Evolutionary conservation across 331 rosid genomes (phyloP).

Genomic region (Quercus tomentella): DNA sequence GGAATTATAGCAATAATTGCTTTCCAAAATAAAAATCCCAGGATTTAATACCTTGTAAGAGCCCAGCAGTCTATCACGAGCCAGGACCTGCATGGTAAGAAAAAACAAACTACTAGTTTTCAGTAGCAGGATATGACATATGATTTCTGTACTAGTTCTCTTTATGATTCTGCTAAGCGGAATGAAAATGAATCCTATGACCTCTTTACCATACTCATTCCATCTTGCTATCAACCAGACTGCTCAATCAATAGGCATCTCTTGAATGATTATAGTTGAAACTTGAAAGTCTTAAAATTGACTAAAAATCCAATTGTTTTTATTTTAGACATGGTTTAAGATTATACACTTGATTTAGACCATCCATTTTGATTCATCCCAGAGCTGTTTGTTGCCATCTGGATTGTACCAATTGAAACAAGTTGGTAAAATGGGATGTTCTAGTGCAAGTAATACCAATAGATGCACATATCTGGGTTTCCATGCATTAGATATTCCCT

Average conservation of each 20-base stretch:
- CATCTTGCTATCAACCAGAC: not conserved
- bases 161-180: not conserved
- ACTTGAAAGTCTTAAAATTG: slow-evolving; percentile 1
- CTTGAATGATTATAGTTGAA: not conserved
- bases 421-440: not conserved
- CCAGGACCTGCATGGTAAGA: slow-evolving; percentile 61
- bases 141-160: not conserved
- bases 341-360: not conserved
- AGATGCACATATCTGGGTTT: not conserved
- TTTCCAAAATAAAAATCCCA: slow-evolving; percentile 10
- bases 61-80: slow-evolving; percentile 97
- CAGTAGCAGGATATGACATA: slow-evolving; percentile 1
- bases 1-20: not conserved
- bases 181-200: not conserved
- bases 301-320: not conserved
- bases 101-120: slow-evolving; percentile 23
- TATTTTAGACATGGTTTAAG: not conserved
- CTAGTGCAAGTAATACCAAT: not conserved
- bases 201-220: slow-evolving; percentile 5
- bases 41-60: slow-evolving; percentile 79
- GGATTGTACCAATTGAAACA: not conserved
- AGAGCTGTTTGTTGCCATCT: not conserved
- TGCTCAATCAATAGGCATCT: not conserved
- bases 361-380: not conserved
- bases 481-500: not conserved